Base-by-base conservation (phyloP, 768 basidiomycete species). In the Leccinum rimulosum region DNA sequence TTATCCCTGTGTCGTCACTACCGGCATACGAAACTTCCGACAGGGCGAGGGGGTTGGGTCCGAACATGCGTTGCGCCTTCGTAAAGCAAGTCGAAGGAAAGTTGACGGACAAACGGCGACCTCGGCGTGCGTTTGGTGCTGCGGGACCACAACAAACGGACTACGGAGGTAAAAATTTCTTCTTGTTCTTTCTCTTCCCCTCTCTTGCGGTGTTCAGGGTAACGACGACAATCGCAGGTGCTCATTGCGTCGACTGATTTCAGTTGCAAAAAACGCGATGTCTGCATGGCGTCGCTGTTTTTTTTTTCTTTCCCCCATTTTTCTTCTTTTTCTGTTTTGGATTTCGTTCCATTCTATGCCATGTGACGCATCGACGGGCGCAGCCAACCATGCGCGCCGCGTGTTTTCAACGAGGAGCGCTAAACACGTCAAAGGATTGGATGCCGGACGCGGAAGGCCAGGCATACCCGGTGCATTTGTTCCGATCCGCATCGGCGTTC, bases 331-430 rank as follows among this genome's bases (percentile, higher is more conserved):
- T 19, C n/a, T 45, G n/a, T 45, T 45, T 43, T 45, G 43, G 43
- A 45, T 19, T 45, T 19, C 43, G 43, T 48, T 48, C 47, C 25
- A 25, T 48, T 25, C 47, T 48, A 3, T 48, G 22, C 47, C 25
- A 25, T 48, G 12, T 12, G 22, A 14, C 25, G 12, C 25, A 48
- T 48, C 14, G 47, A 48, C 49, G 19, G 52, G 60, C 53, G 56
- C 57, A 52, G 38, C 38, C 8, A 31, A 56, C 52, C 19, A 35
- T 52, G 47, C 22, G 8, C 1, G 31, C 63, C 57, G 63, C 68
- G 66, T 68, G 68, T 68, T 59, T 68, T 63, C 68, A 70, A 65
- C 53, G 68, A 70, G 67, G 65, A 59, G 43, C 38, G 33, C 48
- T 12, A 56, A 43, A n/a, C 48, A 33, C 55, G 57, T 31, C 22